Base-by-base conservation (phyloP, 257 asterid species). In the Solanum verrucosum region DNA sequence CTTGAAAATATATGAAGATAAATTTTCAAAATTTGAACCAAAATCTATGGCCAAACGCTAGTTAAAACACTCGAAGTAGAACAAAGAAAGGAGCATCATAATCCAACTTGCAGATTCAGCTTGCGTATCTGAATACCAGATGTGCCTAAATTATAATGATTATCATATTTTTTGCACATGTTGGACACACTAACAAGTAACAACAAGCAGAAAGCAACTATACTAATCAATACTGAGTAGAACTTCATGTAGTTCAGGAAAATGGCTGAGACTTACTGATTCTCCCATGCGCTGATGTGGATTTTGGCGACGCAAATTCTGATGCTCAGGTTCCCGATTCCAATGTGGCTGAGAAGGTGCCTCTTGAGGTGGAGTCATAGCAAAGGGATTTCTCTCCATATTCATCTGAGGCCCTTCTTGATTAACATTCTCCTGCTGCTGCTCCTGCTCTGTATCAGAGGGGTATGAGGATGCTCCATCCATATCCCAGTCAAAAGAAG, bases 401-500 rank as follows among this genome's bases (percentile, higher is more conserved):
- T 90, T 90, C 10, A 91, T 81, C 33, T 72, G 89, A 77, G 83
- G 88, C 84, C 42, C 86, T 73, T 87, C 90, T 88, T 87, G 93
- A 86, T 89, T 90, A 68, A 71, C 87, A 78, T 85, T 90, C 38
- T 88, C 89, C 70, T 89, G 94, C 68, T 92, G 94, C 7, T 90
- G 93, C 79, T 94, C 95, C 59, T 89, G 93, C 79, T 94, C 96
- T 34, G 79, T 82, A 37, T 86, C 85, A 75, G 92, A 90, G 46
- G 91, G 92, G 89, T 95, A 91, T 49, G 93, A 92, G 37, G 93
- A 90, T 38, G 91, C 16, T 75, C 86, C 91, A 5, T 93, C 97
- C 79, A 86, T 88, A 44, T 93, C 98, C 95, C 93, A 93, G 40
- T 94, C 98, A 73, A 52, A 89, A 85, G 97, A 93, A 90, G 93